A percentile compares a stretch with the other conserved stretches of the same genome.
Evolutionary conservation across 331 rosid genomes (phyloP).

Genomic region (Telfairia occidentalis): DNA sequence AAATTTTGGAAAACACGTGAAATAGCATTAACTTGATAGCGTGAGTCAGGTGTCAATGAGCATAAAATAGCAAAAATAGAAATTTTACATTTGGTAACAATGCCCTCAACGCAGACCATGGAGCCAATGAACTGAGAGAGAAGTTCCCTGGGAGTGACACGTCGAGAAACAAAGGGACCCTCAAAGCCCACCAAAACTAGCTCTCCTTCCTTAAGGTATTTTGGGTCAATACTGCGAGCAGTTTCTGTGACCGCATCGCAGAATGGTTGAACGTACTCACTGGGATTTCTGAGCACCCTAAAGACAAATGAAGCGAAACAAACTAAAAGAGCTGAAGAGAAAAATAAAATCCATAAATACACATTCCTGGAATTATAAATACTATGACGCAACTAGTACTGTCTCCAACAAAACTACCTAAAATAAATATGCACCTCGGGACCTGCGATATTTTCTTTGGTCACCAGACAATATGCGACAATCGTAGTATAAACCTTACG

Average conservation of each 20-base stretch:
- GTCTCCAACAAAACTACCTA: not conserved
- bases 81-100: constrained; percentile 75
- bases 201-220: constrained; percentile 81
- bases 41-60: not conserved
- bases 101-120: constrained; percentile 93
- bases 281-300: constrained; percentile 77
- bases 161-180: constrained; percentile 88
- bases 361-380: not conserved
- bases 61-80: not conserved
- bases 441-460: not conserved
- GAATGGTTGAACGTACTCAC: constrained; percentile 78
- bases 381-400: not conserved
- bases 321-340: not conserved
- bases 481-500: not conserved
- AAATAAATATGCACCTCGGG: not conserved
- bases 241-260: constrained; percentile 81
- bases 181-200: constrained; percentile 84
- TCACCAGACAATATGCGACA: not conserved
- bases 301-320: not conserved
- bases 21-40: not conserved
- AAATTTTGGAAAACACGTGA: not conserved
- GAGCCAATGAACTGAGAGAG: constrained; percentile 85
- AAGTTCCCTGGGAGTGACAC: constrained; percentile 81
- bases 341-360: not conserved
- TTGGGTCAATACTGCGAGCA: constrained; percentile 54